Evolutionary conservation across 164 flowering plant species (phyloP).

Genomic region (Aristolochia fimbriata): DNA sequence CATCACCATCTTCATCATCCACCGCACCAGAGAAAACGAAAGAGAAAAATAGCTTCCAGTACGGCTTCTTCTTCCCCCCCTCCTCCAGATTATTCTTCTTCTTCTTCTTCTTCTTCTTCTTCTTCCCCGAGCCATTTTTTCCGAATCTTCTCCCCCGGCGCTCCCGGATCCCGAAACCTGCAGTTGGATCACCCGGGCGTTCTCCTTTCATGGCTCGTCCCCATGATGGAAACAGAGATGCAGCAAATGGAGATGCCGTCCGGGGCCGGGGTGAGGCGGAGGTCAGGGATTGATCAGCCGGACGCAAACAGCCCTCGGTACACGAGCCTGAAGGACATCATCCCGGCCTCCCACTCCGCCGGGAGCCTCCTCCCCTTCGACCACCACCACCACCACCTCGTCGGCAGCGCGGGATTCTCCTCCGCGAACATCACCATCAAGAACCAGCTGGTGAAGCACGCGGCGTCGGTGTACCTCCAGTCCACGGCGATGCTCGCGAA

Average conservation of each 20-base stretch:
- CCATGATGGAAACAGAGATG: neutral
- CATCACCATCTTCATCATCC: too few relatives aligned
- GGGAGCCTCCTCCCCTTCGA: neutral
- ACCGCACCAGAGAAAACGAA: too few relatives aligned
- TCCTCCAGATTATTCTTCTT: too few relatives aligned
- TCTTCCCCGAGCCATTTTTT: too few relatives aligned
- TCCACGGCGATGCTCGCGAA: conserved; percentile 25
- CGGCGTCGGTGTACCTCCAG: conserved; percentile 60
- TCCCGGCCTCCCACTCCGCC: conserved; percentile 1
- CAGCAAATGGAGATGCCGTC: neutral
- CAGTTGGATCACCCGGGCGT: neutral
- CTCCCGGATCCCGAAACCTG: too few relatives aligned
- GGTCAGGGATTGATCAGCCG: too few relatives aligned
- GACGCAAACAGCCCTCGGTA: conserved; percentile 18
- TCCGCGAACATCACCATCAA: conserved; percentile 29
- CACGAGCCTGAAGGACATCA: conserved; percentile 46
- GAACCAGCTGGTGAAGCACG: conserved; percentile 49
- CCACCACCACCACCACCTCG: too few relatives aligned
- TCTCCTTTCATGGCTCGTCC: neutral
- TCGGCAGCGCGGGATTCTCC: conserved; percentile 10
- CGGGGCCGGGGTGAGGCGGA: too few relatives aligned
- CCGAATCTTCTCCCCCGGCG: too few relatives aligned
- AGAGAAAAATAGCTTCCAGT: too few relatives aligned
- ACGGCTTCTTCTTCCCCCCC: too few relatives aligned
- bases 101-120: too few relatives aligned